Evolutionary conservation across 352 stramenopile genomes (phyloP), one percentile per base, ranked within the genome.

Genomic region (Phytophthora pluvialis): DNA sequence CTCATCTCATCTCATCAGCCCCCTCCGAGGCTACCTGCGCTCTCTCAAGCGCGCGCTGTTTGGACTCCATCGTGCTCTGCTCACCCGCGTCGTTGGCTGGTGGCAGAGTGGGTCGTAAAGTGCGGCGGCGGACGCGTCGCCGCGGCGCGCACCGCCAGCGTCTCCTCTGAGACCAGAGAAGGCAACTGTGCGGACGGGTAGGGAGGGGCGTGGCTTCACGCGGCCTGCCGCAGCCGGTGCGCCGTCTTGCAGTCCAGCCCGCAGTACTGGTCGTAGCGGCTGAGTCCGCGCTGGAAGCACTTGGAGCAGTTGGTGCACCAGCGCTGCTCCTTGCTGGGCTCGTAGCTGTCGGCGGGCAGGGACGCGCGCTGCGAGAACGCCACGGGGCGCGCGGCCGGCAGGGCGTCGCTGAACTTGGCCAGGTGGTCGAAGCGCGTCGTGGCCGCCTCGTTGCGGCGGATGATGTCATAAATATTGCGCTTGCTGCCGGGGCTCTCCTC

Each of bases 281-380:
- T 93, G 36, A 90, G 67, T 1, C 75, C 75, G 13, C 81, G 78
- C 60, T 88, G 82, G 60, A 85, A 93, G 58, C 80, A 88, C 71
- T 91, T 93, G 73, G 71, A 78, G 64, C 84, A 93, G 66, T 93
- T 93, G 18, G 73, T 76, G 61, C 84, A 93, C 82, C 82, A 90
- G 26, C 84, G 80, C 67, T 86, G 78, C 49, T 91, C 84, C 45
- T 85, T 88, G 48, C 75, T 89, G 42, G 81, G 77, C 64, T 86
- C 73, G 60, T 88, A 75, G n/a, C 55, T 51, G 29, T 67, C 39
- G 13, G 58, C 50, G 5, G 57, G 47, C 29, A 72, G 52, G 9
- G 63, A 70, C 25, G 47, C 40, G 25, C 63, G 71, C 15, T 66
- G 70, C 2, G 33, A 39, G 15, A 73, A 71, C 3, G 50, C 39